Percentiles rank a stretch among this genome's conserved stretches.
phyloP scores from a whole-genome alignment of 1,284 basidiomycete species.

The Boletus smithii region DNA sequence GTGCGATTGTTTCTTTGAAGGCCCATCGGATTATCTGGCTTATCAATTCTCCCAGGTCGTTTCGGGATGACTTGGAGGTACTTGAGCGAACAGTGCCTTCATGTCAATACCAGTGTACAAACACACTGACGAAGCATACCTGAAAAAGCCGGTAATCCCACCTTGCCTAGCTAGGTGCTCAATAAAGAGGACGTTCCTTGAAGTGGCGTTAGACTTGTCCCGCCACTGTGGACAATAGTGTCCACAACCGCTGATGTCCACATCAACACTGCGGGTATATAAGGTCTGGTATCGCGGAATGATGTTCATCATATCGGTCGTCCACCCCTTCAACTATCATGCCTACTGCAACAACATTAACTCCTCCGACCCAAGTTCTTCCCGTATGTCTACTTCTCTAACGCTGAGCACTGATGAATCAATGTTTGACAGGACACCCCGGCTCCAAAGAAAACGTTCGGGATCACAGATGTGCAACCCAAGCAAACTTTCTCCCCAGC shows the following conservation, averaged over 20 bases:
- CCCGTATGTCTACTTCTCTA: conserved; percentile 8
- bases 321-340: conserved; percentile 8
- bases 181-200: neutral
- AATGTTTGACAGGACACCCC: conserved; percentile 9
- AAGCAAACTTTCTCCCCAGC: neutral
- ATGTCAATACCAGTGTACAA: neutral
- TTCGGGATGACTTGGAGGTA: neutral
- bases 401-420: neutral
- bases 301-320: neutral
- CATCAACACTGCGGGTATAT: conserved; percentile 16
- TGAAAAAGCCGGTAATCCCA: conserved; percentile 1
- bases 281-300: neutral
- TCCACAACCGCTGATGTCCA: conserved; percentile 14
- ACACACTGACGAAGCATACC: conserved; percentile 7
- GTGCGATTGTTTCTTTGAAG: conserved; percentile 8
- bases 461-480: neutral
- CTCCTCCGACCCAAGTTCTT: conserved; percentile 1
- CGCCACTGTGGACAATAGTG: conserved; percentile 15
- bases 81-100: neutral
- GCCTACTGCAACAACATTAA: neutral
- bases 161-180: neutral
- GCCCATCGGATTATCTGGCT: neutral
- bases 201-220: conserved; percentile 3
- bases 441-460: conserved; percentile 1
- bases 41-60: neutral